Percentiles rank a stretch among this genome's conserved stretches.
Conservation (phyloP, 2,329 filamentous ascomycete genomes). For the Aspergillus nomiae region DNA sequence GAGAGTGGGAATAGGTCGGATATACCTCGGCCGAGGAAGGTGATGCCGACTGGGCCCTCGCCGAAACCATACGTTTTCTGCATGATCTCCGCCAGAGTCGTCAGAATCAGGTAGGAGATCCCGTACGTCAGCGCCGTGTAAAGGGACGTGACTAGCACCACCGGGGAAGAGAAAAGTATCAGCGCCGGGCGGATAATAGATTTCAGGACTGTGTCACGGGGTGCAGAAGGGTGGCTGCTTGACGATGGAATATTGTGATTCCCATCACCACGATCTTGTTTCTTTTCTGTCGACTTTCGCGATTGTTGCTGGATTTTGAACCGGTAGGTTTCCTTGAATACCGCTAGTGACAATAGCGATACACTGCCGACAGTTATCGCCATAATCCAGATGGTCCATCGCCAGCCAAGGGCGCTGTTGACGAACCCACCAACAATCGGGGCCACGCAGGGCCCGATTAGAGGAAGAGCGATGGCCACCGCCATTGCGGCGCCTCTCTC, state of each 20-base stretch:
- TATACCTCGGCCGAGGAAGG: neutral
- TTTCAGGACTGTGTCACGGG: neutral
- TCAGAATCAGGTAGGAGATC: neutral
- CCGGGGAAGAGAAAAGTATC: neutral
- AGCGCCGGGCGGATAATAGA: neutral
- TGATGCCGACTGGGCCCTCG: neutral
- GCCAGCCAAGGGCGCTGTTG: neutral
- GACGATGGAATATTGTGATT: neutral
- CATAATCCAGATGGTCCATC: neutral
- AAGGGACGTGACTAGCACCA: neutral
- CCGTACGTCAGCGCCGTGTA: neutral
- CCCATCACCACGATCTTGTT: neutral
- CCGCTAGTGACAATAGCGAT: neutral
- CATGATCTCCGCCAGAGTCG: neutral
- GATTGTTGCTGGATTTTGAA: neutral
- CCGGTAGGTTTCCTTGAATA: neutral
- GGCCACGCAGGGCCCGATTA: neutral
- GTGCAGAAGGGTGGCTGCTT: no score
- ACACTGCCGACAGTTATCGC: neutral
- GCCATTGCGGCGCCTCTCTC: neutral
- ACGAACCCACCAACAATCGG: neutral
- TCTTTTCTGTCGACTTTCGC: no score
- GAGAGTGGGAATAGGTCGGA: neutral
- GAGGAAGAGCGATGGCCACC: neutral
- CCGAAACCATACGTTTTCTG: neutral